Percentiles rank a stretch among this genome's conserved stretches.
These are phyloP conservation scores for Boletus rex-veris DNA, from an alignment of 768 basidiomycete genomes.

Conservation along the genomic window DNA sequence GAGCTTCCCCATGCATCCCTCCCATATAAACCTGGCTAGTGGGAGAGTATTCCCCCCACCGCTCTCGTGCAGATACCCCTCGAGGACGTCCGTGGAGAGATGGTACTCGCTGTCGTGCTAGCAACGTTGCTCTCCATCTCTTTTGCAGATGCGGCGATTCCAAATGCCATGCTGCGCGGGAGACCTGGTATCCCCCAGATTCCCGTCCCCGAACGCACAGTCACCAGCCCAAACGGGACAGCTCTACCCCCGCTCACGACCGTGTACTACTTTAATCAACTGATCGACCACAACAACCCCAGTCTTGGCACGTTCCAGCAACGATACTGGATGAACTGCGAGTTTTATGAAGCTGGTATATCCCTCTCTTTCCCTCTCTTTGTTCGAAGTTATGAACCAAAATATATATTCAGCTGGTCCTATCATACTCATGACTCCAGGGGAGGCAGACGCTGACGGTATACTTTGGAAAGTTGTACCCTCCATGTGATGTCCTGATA, in stretches of 20 bases:
- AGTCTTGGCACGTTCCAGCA: conserved; percentile 76
- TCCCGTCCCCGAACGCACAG: conserved; percentile 2
- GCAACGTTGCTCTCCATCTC: conserved; percentile 8
- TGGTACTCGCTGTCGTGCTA: conserved; percentile 10
- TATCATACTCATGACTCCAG: conserved; percentile 47
- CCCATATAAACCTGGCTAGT: conserved; percentile 4
- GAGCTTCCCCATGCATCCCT: conserved; percentile 4
- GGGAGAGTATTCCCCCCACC: background rate
- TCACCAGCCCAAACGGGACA: conserved; percentile 24
- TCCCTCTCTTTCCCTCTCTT: background rate
- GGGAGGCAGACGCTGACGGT: conserved; percentile 55
- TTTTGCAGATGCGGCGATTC: conserved; percentile 19
- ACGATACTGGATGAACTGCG: conserved; percentile 66
- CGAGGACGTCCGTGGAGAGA: background rate
- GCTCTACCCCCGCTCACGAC: conserved; percentile 25
- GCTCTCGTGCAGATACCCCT: background rate
- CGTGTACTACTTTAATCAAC: conserved; percentile 30
- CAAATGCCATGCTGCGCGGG: conserved; percentile 20
- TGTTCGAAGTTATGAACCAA: background rate
- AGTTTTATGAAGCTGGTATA: conserved; percentile 57
- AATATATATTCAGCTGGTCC: conserved; percentile 18
- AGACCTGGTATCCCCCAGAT: conserved; percentile 14
- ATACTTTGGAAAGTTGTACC: background rate
- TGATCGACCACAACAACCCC: conserved; percentile 50
- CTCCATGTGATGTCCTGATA: background rate